phyloP scores from a whole-genome alignment of 2,329 filamentous ascomycete species.

The Meredithiella fracta region DNA sequence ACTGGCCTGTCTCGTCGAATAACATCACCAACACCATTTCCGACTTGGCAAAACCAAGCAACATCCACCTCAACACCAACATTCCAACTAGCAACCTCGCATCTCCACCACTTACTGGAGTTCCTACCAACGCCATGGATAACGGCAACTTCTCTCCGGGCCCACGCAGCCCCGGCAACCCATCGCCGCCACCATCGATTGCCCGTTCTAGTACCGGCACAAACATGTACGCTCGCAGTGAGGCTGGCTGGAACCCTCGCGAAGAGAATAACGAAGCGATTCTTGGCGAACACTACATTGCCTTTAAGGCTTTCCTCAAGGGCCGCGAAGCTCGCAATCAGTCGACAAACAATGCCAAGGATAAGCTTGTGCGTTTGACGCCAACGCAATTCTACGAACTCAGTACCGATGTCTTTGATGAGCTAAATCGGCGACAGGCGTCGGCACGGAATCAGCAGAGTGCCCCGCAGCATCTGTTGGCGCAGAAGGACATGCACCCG shows the following conservation, averaged over 20 bases:
- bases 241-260: slow-evolving; percentile 43
- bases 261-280: slow-evolving; percentile 45
- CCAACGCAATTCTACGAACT: slow-evolving; percentile 91
- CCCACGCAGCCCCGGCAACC: slow-evolving; percentile 41
- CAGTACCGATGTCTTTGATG: slow-evolving; percentile 94
- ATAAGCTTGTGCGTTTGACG: slow-evolving; percentile 82
- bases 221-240: slow-evolving; percentile 49
- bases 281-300: slow-evolving; percentile 64
- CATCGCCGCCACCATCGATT: slow-evolving; percentile 79
- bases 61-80: slow-evolving; percentile 37
- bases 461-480: slow-evolving; percentile 58
- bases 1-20: slow-evolving; percentile 49
- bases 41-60: slow-evolving; percentile 21
- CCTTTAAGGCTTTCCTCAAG: slow-evolving; percentile 63
- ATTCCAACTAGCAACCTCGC: slow-evolving; percentile 39
- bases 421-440: slow-evolving; percentile 73
- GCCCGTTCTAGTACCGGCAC: slow-evolving; percentile 72
- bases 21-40: background rate
- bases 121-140: slow-evolving; percentile 42
- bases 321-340: slow-evolving; percentile 52
- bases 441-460: slow-evolving; percentile 37
- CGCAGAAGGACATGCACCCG: slow-evolving; percentile 82
- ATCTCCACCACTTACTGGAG: slow-evolving; percentile 54
- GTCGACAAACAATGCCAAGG: slow-evolving; percentile 74
- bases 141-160: slow-evolving; percentile 40